These are phyloP conservation scores for Botrytis fabae DNA, from an alignment of 2,329 filamentous ascomycete genomes.

Conservation along the genomic window DNA sequence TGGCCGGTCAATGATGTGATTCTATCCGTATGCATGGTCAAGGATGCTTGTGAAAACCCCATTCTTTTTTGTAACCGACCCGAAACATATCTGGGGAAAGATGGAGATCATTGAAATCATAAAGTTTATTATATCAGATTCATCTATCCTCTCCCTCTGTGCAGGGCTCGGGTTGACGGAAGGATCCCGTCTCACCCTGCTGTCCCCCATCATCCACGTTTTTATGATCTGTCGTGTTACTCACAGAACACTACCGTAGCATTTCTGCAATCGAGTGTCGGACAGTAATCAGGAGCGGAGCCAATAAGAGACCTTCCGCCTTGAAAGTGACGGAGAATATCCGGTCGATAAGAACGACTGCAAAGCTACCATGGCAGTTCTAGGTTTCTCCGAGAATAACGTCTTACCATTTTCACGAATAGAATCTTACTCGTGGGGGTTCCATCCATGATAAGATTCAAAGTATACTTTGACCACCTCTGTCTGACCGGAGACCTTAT, in stretches of 20 bases:
- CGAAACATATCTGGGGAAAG: slow-evolving; percentile 2
- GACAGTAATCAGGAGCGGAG: neutral
- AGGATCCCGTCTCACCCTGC: neutral
- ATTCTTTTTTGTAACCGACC: neutral
- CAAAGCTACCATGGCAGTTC: neutral
- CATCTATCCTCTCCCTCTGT: neutral
- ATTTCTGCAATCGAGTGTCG: neutral
- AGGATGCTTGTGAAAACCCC: neutral
- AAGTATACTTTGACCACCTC: neutral
- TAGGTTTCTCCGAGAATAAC: neutral
- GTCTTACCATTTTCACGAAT: neutral
- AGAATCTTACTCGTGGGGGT: neutral
- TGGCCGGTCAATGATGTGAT: neutral
- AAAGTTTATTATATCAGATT: neutral
- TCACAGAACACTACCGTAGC: neutral
- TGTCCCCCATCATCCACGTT: slow-evolving; percentile 1
- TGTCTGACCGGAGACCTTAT: neutral
- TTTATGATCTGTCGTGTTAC: neutral
- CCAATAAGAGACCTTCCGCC: neutral
- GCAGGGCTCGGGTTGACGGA: neutral
- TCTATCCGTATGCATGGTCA: neutral
- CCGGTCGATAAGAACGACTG: neutral
- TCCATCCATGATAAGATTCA: neutral
- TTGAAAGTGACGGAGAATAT: slow-evolving; percentile 1
- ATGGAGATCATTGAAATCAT: neutral